These are phyloP conservation scores for Aspergillus nanangensis DNA, from an alignment of 495 filamentous ascomycete genomes.

Conservation along the genomic window DNA sequence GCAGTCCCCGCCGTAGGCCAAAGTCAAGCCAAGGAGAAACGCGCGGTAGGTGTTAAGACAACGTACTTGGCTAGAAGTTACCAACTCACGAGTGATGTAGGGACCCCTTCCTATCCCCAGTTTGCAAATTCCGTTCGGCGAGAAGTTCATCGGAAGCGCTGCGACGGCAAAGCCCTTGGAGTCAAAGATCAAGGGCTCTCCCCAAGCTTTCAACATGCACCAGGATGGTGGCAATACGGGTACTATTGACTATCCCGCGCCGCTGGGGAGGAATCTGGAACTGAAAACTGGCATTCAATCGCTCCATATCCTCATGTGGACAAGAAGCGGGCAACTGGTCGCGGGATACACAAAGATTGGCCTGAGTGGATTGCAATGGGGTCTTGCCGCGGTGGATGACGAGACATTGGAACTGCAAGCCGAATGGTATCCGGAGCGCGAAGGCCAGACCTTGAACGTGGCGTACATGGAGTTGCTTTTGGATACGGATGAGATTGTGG, in stretches of 20 bases:
- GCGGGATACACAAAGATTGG: not conserved
- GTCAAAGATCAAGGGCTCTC: not conserved
- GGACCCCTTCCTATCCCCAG: not conserved
- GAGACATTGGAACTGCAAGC: not conserved
- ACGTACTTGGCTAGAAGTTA: too few species aligned
- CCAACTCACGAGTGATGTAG: not conserved
- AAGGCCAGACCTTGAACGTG: slow-evolving; percentile 1
- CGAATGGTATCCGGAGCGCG: slow-evolving; percentile 1
- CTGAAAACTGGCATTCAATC: not conserved
- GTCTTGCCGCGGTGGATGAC: not conserved
- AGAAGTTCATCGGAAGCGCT: slow-evolving; percentile 1
- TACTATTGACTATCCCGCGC: not conserved
- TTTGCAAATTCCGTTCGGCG: not conserved
- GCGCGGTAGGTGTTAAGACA: not conserved
- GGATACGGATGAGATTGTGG: not conserved
- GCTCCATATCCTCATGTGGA: not conserved
- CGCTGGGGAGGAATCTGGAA: not conserved
- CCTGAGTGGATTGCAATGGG: not conserved
- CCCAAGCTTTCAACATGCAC: slow-evolving; percentile 1
- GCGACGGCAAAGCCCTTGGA: not conserved
- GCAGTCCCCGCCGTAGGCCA: not conserved
- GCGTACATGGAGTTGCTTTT: slow-evolving; percentile 1
- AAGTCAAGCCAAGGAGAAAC: not conserved
- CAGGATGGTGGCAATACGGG: slow-evolving; percentile 3
- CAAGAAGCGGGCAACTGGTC: not conserved